Evolutionary conservation across 2,329 filamentous ascomycete species (phyloP), one percentile per base, ranked within the genome.

Genomic region (Aspergillus flavus): DNA sequence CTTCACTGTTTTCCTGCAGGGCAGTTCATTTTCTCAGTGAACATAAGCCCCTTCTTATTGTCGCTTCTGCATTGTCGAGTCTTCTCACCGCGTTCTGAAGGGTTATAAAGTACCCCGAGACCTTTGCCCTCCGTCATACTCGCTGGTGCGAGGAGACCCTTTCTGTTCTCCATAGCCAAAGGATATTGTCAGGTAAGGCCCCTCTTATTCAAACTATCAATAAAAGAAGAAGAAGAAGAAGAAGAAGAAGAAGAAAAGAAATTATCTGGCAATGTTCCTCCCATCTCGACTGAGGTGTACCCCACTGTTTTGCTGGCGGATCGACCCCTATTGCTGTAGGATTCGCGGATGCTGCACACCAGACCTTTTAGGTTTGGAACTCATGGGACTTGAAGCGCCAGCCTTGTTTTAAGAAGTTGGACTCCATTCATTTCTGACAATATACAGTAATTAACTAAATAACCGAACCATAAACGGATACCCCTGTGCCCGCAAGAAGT

Each of bases 381-480:
- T 21, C n/a, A 55, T 34, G 28, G 48, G 46, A 14, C 46, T 52
- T 52, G 46, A 52, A 52, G 19, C 19, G 46, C 23, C 45, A 48
- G 45, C 5, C 4, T 48, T 48, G 45, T 50, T 30, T 30, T 48
- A 28, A 30, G 16, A n/a, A 32, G 19, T 30, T n/a, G 10, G 30
- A 11, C 16, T 32, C 43, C 19, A 39, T 58, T 26, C 30, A 14
- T 14, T 14, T 54, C 57, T 59, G n/a, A 59, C 57, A 36, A 30
- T 53, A 41, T 57, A 5, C 21, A 58, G 60, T 58, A 36, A 52
- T 41, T 56, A 19, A 41, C 32, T 14, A 39, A 45, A 23, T 19
- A 54, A 53, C 61, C 46, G 56, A 58, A 46, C 56, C 55, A 36
- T 57, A 60, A 58, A 48, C 61, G 34, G 41, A 61, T 39, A 52